Evolutionary conservation across 208 protist genomes (phyloP).

Genomic region (Acanthamoeba polyphaga): DNA sequence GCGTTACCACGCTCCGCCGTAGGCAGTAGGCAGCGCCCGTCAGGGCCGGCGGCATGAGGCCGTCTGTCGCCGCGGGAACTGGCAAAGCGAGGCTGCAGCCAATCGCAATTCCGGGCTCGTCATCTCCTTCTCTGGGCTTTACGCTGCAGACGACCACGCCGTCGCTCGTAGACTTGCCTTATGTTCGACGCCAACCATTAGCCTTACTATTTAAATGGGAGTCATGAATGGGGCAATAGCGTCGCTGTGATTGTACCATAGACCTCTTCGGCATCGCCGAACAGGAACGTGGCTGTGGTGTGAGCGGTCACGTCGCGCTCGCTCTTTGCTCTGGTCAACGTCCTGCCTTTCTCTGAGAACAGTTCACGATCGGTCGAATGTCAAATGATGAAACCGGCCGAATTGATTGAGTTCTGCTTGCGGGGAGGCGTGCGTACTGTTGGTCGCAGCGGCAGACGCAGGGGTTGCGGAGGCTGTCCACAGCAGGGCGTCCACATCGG

Average conservation of each 20-base stretch:
- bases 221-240: not conserved
- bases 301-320: too few species aligned
- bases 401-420: too few species aligned
- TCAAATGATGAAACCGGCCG: too few species aligned
- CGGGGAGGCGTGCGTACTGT: too few species aligned
- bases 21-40: not conserved
- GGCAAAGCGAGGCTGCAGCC: conserved; percentile 26
- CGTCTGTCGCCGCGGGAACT: not conserved
- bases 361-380: too few species aligned
- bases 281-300: too few species aligned
- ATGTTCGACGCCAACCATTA: not conserved
- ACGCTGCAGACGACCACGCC: not conserved
- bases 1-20: not conserved
- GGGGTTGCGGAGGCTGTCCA: not conserved
- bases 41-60: not conserved
- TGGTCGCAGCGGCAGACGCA: not conserved
- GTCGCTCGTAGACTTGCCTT: not conserved
- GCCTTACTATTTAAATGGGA: not conserved
- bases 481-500: not conserved
- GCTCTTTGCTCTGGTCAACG: too few species aligned
- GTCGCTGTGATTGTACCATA: not conserved
- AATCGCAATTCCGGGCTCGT: not conserved
- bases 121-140: not conserved
- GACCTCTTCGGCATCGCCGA: not conserved
- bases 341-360: too few species aligned